Base-by-base conservation (phyloP, 176 grass and related monocot species). In the Metroxylon sagu region DNA sequence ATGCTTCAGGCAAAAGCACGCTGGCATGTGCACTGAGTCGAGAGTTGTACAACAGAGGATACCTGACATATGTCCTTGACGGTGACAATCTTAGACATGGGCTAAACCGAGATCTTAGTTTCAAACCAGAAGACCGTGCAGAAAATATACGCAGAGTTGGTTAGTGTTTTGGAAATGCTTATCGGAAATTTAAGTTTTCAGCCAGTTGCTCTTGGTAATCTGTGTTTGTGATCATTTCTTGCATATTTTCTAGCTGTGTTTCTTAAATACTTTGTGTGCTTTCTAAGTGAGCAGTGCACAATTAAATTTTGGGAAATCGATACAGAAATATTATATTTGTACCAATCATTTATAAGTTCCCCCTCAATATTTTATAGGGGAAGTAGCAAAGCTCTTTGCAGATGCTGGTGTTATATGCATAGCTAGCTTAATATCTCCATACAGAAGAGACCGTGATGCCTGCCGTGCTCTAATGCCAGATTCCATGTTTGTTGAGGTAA, bases 331-430 rank as follows among this genome's bases (percentile, higher is more conserved):
- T 14, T 43, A 14, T 43, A 12, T 12, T 43, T 14, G 35, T 43
- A 43, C 35, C 7, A 43, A 43, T 43, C 35, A 43, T 43, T 43
- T 43, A 7, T 43, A 43, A 43, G 35, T 14, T 14, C 7, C 35
- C 35, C 35, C 35, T 12, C 10, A 43, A 43, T 29, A 18, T 65
- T 73, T 48, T 81, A 48, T 69, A 97, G 93, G 93, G 66, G 87
- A 97, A 77, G 87, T 97, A 5, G 84, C 93, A 65, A 97, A 92
- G 62, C 81, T 97, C 65, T 97, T 97, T 48, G 81, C 84, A 0
- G 84, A 97, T 88, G 75, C 87, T 60, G 92, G 87, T 48, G 52
- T 85, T 63, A 85, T 97, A 74, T 97, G 92, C 76, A 91, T 97
- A 56, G 84, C 79, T 12, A 72, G 79, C 50, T 64, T 82, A 19